These are phyloP conservation scores for Penstemon davidsonii DNA, from an alignment of 257 asterid genomes.

Conservation along the genomic window DNA sequence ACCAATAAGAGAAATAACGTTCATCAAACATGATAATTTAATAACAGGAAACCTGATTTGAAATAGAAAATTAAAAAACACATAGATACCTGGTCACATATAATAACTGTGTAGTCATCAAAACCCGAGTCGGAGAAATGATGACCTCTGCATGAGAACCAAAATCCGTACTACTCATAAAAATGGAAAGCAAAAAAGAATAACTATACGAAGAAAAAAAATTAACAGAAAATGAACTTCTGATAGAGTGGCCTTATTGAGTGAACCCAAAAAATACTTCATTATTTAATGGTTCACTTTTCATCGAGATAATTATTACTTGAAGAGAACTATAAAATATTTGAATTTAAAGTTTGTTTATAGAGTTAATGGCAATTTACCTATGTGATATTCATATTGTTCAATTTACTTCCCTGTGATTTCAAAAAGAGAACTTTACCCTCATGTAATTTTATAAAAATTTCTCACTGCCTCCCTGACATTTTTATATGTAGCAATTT, in stretches of 20 bases:
- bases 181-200: background rate
- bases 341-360: too few relatives aligned
- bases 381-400: too few relatives aligned
- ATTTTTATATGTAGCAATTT: too few relatives aligned
- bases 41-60: constrained; percentile 3
- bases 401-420: too few relatives aligned
- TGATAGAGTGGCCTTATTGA: background rate
- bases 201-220: background rate
- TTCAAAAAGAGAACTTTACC: too few relatives aligned
- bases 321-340: too few relatives aligned
- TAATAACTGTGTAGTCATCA: constrained; percentile 68
- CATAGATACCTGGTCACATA: constrained; percentile 85
- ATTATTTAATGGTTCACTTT: too few relatives aligned
- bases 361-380: too few relatives aligned
- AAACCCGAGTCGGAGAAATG: constrained; percentile 63
- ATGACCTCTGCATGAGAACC: constrained; percentile 52
- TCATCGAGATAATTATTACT: too few relatives aligned
- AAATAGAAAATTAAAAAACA: background rate
- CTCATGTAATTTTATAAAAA: too few relatives aligned
- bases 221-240: background rate
- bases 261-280: background rate
- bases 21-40: constrained; percentile 15
- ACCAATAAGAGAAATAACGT: constrained; percentile 24
- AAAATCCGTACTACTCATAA: constrained; percentile 24
- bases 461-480: too few relatives aligned